phyloP scores from a whole-genome alignment of 2,329 filamentous ascomycete genomes.

The Colletotrichum cereale region DNA sequence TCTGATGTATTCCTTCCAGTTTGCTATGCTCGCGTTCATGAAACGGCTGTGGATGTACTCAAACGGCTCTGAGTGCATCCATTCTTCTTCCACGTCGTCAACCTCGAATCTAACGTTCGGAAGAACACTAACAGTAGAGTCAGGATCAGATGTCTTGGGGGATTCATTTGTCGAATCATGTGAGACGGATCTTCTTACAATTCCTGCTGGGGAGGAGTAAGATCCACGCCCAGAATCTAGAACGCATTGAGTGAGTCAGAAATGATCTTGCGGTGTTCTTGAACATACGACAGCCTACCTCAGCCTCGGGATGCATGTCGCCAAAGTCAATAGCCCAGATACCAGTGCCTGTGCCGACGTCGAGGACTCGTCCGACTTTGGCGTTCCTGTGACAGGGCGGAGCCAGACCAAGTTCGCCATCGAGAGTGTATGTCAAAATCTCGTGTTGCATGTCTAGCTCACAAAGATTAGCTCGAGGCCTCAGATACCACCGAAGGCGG shows the following conservation, averaged over 20 bases:
- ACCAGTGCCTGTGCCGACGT: constrained; percentile 62
- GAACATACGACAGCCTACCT: constrained; percentile 43
- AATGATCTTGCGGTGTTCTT: background rate
- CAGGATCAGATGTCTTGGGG: background rate
- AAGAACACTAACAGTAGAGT: constrained; percentile 57
- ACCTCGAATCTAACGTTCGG: constrained; percentile 67
- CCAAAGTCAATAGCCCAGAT: constrained; percentile 60
- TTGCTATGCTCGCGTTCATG: constrained; percentile 62
- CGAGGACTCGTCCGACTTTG: constrained; percentile 48
- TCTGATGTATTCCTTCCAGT: constrained; percentile 61
- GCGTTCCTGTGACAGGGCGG: background rate
- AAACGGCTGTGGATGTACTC: constrained; percentile 67
- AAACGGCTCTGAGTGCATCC: constrained; percentile 62
- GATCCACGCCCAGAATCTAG: background rate
- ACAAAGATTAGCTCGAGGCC: no score
- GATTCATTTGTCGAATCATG: no score
- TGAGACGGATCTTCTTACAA: background rate
- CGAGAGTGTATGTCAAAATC: background rate
- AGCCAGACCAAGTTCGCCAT: background rate
- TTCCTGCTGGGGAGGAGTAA: background rate
- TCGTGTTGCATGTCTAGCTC: constrained; percentile 22
- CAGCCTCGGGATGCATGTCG: constrained; percentile 46
- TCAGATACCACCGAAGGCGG: no score
- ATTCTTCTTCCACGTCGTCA: constrained; percentile 66
- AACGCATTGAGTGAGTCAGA: background rate